Evolutionary conservation across 2,329 filamentous ascomycete species (phyloP).

Genomic region (Sporothrix variecibatus): DNA sequence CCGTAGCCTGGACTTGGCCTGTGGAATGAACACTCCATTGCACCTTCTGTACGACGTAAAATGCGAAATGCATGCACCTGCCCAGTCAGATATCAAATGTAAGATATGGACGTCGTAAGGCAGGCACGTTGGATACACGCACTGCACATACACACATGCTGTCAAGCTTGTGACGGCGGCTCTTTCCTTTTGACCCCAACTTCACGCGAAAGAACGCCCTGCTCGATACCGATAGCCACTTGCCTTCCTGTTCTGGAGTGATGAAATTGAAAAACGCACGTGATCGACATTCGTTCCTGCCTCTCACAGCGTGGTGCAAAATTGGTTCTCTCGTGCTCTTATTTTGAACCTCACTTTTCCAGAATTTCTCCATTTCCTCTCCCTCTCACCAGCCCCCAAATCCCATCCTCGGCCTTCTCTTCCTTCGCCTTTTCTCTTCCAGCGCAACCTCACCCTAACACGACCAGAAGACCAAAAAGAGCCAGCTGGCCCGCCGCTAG

Average conservation of each 20-base stretch:
- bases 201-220: background rate
- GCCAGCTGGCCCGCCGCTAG: conserved; percentile 14
- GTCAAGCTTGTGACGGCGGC: conserved; percentile 7
- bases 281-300: conserved; percentile 15
- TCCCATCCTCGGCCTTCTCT: conserved; percentile 5
- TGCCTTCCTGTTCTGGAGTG: background rate
- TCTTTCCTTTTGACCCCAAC: background rate
- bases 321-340: background rate
- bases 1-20: background rate
- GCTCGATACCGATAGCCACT: background rate
- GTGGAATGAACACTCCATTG: conserved; percentile 4
- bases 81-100: background rate
- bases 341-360: background rate
- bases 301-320: background rate
- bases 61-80: background rate
- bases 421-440: background rate
- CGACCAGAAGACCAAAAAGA: conserved; percentile 4
- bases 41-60: background rate
- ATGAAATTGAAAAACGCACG: background rate
- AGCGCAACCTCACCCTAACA: background rate
- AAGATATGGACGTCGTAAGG: background rate
- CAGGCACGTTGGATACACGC: background rate
- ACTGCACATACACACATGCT: no score
- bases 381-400: background rate
- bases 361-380: background rate